These are phyloP conservation scores for Thalia dealbata DNA, from an alignment of 176 grass and related monocot genomes.

Conservation along the genomic window DNA sequence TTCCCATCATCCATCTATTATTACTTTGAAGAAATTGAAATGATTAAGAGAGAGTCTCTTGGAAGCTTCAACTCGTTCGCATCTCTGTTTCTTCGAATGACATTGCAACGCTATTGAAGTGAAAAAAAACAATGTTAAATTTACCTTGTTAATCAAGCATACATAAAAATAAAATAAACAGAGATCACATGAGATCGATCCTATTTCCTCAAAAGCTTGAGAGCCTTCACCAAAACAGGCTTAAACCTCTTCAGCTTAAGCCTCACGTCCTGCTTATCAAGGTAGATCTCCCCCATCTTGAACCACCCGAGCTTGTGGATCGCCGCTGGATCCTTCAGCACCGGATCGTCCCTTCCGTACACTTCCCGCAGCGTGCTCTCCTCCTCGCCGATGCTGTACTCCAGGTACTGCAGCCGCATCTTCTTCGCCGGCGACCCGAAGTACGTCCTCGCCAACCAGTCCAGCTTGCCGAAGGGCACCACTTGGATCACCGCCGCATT, in stretches of 20 bases:
- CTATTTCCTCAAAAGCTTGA: neutral
- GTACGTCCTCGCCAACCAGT: neutral
- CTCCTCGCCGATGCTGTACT: neutral
- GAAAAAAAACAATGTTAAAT: too few relatives aligned
- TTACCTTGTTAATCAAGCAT: too few relatives aligned
- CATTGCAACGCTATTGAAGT: too few relatives aligned
- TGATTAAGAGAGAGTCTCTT: too few relatives aligned
- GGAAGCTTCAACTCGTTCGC: too few relatives aligned
- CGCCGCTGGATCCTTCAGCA: neutral
- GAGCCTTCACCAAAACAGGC: neutral
- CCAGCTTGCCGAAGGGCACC: neutral
- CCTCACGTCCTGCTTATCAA: slow-evolving; percentile 3
- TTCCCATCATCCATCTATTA: too few relatives aligned
- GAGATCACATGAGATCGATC: too few relatives aligned
- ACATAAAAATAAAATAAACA: too few relatives aligned
- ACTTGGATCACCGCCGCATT: neutral
- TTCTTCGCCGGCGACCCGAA: neutral
- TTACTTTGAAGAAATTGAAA: too few relatives aligned
- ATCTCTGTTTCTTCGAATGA: too few relatives aligned
- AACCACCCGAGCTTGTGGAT: neutral
- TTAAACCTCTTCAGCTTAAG: neutral
- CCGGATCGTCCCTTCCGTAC: slow-evolving; percentile 3
- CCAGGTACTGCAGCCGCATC: neutral
- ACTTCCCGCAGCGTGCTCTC: slow-evolving; percentile 1
- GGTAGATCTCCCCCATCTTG: neutral